These are phyloP conservation scores for Trametes meyenii DNA, from an alignment of 768 basidiomycete species.

Conservation along the genomic window DNA sequence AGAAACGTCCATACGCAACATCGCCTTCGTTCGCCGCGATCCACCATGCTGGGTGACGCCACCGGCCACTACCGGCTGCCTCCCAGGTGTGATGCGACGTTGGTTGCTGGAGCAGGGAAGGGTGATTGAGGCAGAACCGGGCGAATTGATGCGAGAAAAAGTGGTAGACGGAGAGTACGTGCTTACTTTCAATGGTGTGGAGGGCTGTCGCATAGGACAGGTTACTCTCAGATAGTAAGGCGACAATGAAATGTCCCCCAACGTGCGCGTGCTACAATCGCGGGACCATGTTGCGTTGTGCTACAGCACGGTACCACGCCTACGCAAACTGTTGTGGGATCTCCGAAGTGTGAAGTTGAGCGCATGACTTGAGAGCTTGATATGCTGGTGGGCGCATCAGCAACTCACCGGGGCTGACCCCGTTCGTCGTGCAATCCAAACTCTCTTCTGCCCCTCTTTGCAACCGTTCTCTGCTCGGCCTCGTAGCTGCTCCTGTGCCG, in stretches of 20 bases:
- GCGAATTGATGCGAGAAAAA: constrained; percentile 44
- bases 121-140: constrained; percentile 53
- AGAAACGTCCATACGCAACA: constrained; percentile 72
- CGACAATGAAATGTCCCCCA: background rate
- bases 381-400: background rate
- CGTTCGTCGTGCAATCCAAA: background rate
- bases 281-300: too few relatives aligned
- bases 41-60: constrained; percentile 68
- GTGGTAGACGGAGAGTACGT: constrained; percentile 63
- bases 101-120: constrained; percentile 65
- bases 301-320: too few relatives aligned
- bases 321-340: background rate
- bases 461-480: background rate
- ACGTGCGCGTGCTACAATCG: too few relatives aligned
- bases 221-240: background rate
- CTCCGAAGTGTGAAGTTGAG: background rate
- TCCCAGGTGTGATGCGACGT: constrained; percentile 70
- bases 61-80: constrained; percentile 58
- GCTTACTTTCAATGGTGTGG: constrained; percentile 72
- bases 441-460: background rate
- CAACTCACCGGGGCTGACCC: constrained; percentile 5
- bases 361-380: constrained; percentile 6
- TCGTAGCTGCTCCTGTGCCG: background rate
- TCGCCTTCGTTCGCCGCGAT: constrained; percentile 59
- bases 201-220: constrained; percentile 64